Evolutionary conservation across 2,329 filamentous ascomycete genomes (phyloP), one percentile per base, ranked within the genome.

Genomic region (Lizonia empirigonia): DNA sequence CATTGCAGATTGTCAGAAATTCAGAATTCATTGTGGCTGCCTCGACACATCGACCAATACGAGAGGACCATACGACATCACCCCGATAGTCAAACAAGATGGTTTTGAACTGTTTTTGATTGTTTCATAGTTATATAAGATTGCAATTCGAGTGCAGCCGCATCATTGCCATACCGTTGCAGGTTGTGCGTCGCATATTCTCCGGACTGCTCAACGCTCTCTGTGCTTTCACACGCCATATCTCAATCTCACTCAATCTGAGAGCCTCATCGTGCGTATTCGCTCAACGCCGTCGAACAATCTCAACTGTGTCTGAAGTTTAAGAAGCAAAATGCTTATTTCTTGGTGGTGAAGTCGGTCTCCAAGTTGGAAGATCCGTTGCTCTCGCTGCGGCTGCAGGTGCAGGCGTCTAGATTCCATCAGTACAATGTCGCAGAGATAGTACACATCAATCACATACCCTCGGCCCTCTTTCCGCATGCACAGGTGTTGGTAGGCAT

Each of bases 341-440:
- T 74, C 77, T 82, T 85, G 46, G 87, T 90, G 29, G 91, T 97
- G 70, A 96, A 97, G 75, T 97, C 92, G 40, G 83, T 89, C 83
- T 97, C 92, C 62, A 87, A 76, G 50, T 74, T 74, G 60, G 88
- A 84, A 51, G 81, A 80, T 30, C 83, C 83, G 45, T 84, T 82
- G 60, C 82, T 81, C 39, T 82, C 72, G 15, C 83, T 83, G 73
- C 90, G 92, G 74, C 91, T 87, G 72, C 91, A 96, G n/a, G 88
- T 94, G 77, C 90, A 94, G 5, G 75, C 68, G 44, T 69, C 72
- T 76, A 27, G 36, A 16, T 33, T 13, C 13, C 26, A 18, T 59
- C 36, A 62, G 41, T 30, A 13, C 16, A 7, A 8, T 30, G 15
- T 13, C 44, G 9, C 20, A 18, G 20, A 34, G 12, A 12, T 7